Conservation (phyloP, 768 basidiomycete genomes). For the Auricularia auricula-judae region DNA sequence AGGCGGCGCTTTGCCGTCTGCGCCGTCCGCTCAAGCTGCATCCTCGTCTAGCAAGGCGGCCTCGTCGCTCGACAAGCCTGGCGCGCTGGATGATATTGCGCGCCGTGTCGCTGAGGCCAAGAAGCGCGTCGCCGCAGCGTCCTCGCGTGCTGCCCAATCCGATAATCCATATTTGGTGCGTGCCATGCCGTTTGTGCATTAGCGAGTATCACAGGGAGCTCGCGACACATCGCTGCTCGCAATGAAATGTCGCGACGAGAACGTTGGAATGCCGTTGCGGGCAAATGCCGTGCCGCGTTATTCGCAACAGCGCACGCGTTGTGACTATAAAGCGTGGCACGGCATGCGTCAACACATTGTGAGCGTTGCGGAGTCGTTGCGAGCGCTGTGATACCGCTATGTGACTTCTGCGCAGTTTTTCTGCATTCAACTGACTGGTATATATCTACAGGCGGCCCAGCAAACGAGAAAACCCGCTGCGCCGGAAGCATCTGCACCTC, state of each 20-base stretch:
- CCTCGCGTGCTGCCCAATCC: slow-evolving; percentile 60
- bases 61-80: slow-evolving; percentile 26
- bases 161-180: slow-evolving; percentile 84
- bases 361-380: too few species aligned
- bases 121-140: slow-evolving; percentile 71
- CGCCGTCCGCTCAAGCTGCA: slow-evolving; percentile 16
- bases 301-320: too few species aligned
- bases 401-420: too few species aligned
- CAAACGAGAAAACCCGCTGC: slow-evolving; percentile 42
- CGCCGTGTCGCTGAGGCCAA: slow-evolving; percentile 78
- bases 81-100: slow-evolving; percentile 50
- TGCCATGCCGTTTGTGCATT: slow-evolving; percentile 1
- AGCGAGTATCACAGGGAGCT: too few species aligned
- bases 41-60: slow-evolving; percentile 8
- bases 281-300: too few species aligned
- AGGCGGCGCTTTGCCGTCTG: slow-evolving; percentile 21
- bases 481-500: slow-evolving; percentile 52
- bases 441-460: slow-evolving; percentile 14
- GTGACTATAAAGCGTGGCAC: too few species aligned
- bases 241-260: too few species aligned
- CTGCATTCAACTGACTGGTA: background rate
- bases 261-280: too few species aligned
- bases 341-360: too few species aligned
- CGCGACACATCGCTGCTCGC: too few species aligned
- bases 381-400: too few species aligned